Base-by-base conservation (phyloP, 352 stramenopile species). In the Globisporangium abappressorium region DNA sequence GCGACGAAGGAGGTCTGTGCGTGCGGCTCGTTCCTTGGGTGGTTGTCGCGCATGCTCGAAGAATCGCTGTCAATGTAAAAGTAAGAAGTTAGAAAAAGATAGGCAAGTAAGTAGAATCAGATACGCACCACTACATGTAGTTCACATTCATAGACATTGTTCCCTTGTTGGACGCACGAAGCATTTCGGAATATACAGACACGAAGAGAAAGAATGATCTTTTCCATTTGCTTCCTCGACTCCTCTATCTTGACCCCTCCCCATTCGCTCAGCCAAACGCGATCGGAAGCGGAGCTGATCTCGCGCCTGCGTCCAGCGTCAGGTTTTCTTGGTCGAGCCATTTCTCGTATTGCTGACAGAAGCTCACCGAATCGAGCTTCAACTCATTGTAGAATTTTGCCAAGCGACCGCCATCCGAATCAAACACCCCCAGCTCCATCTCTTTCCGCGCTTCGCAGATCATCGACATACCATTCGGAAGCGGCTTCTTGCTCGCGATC, bases 271-370 rank as follows among this genome's bases (percentile, higher is more conserved):
- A 89, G 3, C 70, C 53, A 57, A 92, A 94, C n/a, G 72, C 70
- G 70, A 94, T 89, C 3, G 87, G 87, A 60, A 94, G 71, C 24
- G 76, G 66, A 2, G 66, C 73, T 2, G 68, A 61, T 57, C 66
- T 65, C 11, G 76, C 71, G 18, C 77, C 71, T 1, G 69, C n/a
- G 38, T 81, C 75, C 41, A 72, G 75, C 61, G 69, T 80, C 46
- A 85, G 64, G 51, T 78, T 79, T 62, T 93, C 81, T 28, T 76
- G 72, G 55, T 94, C 86, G 22, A 94, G 83, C 86, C 86, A 94
- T 60, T 92, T 92, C 53, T 94, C 87, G 65, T 94, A 94, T 65
- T 93, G 84, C 62, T 90, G 84, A 73, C 87, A 92, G 55, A 90
- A 93, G 58, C 82, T 81, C 38, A 74, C 70, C 33, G 83, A 67